Percentiles rank a stretch among this genome's conserved stretches.
phyloP scores from a whole-genome alignment of 2,329 filamentous ascomycete species.

The Phyllosticta paracitricarpa region DNA sequence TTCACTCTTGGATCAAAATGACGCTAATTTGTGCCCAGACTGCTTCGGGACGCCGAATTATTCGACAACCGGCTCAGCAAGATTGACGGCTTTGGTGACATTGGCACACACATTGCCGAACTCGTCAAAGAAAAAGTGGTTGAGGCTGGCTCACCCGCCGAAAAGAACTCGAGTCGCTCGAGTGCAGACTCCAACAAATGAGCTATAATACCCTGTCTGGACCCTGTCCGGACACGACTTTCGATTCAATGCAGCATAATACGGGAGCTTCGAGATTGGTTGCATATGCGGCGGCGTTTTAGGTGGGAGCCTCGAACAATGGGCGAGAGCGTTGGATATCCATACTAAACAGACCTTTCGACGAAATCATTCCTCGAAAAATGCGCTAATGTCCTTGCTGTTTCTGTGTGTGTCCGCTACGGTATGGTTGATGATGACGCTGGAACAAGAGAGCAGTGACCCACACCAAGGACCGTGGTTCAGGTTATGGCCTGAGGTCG shows the following conservation, averaged over 20 bases:
- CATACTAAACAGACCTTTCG: too few relatives aligned
- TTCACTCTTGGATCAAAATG: slow-evolving; percentile 8
- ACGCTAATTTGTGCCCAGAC: slow-evolving; percentile 37
- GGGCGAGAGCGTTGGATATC: too few relatives aligned
- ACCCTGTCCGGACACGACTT: neutral
- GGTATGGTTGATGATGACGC: too few relatives aligned
- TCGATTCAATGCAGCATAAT: neutral
- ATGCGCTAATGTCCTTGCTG: too few relatives aligned
- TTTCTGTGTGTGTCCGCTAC: too few relatives aligned
- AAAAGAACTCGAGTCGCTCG: neutral
- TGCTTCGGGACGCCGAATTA: slow-evolving; percentile 66
- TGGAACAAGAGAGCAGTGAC: too few relatives aligned
- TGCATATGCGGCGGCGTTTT: neutral
- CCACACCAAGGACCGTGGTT: too few relatives aligned
- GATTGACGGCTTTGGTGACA: slow-evolving; percentile 67
- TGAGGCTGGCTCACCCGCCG: slow-evolving; percentile 4
- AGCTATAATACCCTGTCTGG: neutral
- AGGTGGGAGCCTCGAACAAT: too few relatives aligned
- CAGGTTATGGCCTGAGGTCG: too few relatives aligned
- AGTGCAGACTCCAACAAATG: slow-evolving; percentile 2
- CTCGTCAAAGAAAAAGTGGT: slow-evolving; percentile 50
- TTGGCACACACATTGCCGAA: slow-evolving; percentile 58
- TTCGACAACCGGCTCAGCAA: slow-evolving; percentile 63
- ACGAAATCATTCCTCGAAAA: too few relatives aligned
- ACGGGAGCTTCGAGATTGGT: neutral